Evolutionary conservation across 2,329 filamentous ascomycete species (phyloP).

Genomic region (Phaeosphaeriaceae sp.): DNA sequence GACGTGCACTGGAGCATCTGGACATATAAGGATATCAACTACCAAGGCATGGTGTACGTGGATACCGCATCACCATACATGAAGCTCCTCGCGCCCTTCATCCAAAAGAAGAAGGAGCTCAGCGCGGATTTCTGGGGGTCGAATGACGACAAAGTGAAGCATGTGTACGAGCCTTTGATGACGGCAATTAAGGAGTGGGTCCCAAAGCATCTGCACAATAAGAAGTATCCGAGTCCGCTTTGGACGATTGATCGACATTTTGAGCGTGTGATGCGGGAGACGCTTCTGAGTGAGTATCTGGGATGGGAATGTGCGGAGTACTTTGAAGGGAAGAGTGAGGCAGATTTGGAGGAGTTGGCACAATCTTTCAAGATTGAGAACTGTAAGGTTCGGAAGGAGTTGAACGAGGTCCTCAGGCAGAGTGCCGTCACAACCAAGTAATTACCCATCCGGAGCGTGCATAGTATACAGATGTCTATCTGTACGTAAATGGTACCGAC

Average conservation of each 20-base stretch:
- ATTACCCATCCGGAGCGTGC: no score
- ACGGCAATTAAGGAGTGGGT: conserved; percentile 11
- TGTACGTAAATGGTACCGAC: no score
- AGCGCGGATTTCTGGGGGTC: conserved; percentile 17
- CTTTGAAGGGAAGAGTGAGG: conserved; percentile 17
- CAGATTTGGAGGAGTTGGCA: conserved; percentile 16
- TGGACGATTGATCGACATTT: conserved; percentile 14
- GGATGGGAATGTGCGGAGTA: conserved; percentile 15
- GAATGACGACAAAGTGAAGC: conserved; percentile 9
- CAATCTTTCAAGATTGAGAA: conserved; percentile 14
- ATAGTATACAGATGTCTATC: no score
- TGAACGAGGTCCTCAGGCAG: conserved; percentile 15
- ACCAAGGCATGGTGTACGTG: conserved; percentile 21
- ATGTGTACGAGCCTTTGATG: conserved; percentile 19
- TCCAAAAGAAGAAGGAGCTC: conserved; percentile 19
- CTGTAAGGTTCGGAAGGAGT: conserved; percentile 6
- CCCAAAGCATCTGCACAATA: conserved; percentile 15
- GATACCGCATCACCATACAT: conserved; percentile 13
- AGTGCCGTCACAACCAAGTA: no score
- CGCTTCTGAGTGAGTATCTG: conserved; percentile 16
- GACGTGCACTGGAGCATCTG: conserved; percentile 22
- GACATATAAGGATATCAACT: conserved; percentile 23
- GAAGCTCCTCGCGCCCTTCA: conserved; percentile 16
- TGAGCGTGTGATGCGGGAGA: conserved; percentile 13
- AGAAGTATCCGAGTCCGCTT: conserved; percentile 13